A percentile compares a stretch with the other conserved stretches of the same genome.
Conservation (phyloP, 73 alveolate species). For the Tetrahymena malaccensis region DNA sequence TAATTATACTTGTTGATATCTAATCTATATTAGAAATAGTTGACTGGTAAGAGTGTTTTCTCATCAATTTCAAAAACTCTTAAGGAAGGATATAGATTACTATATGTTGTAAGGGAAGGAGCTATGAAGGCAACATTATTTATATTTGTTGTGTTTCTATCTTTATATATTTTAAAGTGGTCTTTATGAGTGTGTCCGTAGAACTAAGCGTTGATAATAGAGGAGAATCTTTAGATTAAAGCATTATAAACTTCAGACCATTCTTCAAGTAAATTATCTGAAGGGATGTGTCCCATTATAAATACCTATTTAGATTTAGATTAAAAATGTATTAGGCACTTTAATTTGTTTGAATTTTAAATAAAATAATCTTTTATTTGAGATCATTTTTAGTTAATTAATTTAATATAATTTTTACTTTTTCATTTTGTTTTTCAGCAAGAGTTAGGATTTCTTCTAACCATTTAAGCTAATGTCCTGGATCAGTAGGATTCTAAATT, state of each 20-base stretch:
- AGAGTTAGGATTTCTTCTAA: slow-evolving; percentile 12
- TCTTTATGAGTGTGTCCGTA: slow-evolving; percentile 43
- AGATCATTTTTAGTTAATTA: too few relatives aligned
- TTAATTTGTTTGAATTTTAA: background rate
- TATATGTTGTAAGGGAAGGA: slow-evolving; percentile 32
- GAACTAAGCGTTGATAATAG: slow-evolving; percentile 22
- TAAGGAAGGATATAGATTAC: slow-evolving; percentile 1
- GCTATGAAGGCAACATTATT: slow-evolving; percentile 21
- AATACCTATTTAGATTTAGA: background rate
- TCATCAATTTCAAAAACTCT: slow-evolving; percentile 21
- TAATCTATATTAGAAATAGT: slow-evolving; percentile 24
- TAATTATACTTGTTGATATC: slow-evolving; percentile 7
- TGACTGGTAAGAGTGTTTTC: slow-evolving; percentile 23
- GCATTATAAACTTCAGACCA: slow-evolving; percentile 44
- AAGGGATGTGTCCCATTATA: slow-evolving; percentile 31
- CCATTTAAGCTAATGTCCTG: slow-evolving; percentile 26
- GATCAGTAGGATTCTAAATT: slow-evolving; percentile 37
- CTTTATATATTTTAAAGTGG: slow-evolving; percentile 24
- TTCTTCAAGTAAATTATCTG: slow-evolving; percentile 19
- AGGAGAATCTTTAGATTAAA: slow-evolving; percentile 18
- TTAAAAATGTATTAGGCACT: too few relatives aligned
- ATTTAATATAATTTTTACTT: background rate
- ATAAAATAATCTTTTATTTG: too few relatives aligned
- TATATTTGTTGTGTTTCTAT: slow-evolving; percentile 4
- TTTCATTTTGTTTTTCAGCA: slow-evolving; percentile 13